Percentiles rank a stretch among this genome's conserved stretches.
Conservation (phyloP, 805 yeast genomes). For the Candida suzukii region DNA sequence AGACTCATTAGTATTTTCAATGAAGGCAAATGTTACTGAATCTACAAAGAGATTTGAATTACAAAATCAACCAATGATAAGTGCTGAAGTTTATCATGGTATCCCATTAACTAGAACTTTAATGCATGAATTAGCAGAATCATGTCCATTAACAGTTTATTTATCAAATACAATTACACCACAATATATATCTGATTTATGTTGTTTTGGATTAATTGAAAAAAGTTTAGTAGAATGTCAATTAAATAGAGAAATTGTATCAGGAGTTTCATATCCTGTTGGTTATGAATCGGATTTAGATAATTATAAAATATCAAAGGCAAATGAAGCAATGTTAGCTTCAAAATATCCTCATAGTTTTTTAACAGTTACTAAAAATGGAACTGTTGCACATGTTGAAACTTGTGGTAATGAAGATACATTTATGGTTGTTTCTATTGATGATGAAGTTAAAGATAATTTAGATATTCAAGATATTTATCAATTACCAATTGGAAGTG, state of each 20-base stretch:
- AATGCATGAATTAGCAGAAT: conserved; percentile 32
- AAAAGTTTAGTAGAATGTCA: conserved; percentile 40
- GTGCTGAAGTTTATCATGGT: conserved; percentile 29
- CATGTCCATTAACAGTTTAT: conserved; percentile 39
- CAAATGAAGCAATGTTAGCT: conserved; percentile 39
- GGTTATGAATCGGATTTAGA: conserved; percentile 28
- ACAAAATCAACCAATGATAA: conserved; percentile 7
- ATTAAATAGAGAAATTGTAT: conserved; percentile 42
- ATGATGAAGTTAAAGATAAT: background rate
- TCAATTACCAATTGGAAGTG: background rate
- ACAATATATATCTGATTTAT: conserved; percentile 42
- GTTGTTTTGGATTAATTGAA: conserved; percentile 36
- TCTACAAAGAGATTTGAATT: background rate
- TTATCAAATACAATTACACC: conserved; percentile 43
- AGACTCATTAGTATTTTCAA: conserved; percentile 21
- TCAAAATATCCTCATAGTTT: conserved; percentile 39
- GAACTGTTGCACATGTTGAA: conserved; percentile 41
- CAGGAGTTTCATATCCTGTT: conserved; percentile 43
- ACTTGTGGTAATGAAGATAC: conserved; percentile 46
- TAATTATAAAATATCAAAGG: conserved; percentile 24
- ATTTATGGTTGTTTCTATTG: conserved; percentile 29
- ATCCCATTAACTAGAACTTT: conserved; percentile 33
- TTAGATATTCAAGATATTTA: background rate
- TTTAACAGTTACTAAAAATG: conserved; percentile 38
- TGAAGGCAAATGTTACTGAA: conserved; percentile 31